These are phyloP conservation scores for Wickerhamomyces bovis DNA, from an alignment of 805 yeast species.

Conservation along the genomic window DNA sequence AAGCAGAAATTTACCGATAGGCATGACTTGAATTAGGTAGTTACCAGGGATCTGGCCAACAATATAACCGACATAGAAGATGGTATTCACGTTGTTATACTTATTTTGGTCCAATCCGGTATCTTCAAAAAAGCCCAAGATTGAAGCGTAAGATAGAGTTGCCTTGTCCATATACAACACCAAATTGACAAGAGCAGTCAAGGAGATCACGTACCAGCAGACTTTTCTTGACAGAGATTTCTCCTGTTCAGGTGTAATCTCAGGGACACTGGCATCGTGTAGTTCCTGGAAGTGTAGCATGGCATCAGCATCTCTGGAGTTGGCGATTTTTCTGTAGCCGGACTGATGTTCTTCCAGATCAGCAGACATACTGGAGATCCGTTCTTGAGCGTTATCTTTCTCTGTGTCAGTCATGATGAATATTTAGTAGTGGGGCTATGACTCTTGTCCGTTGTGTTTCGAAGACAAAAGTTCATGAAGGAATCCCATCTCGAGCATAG, in stretches of 20 bases:
- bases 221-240: conserved; percentile 33
- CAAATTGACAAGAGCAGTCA: conserved; percentile 34
- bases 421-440: too few species aligned
- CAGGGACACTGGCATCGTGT: conserved; percentile 28
- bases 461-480: too few species aligned
- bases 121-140: conserved; percentile 42
- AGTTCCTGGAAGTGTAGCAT: conserved; percentile 32
- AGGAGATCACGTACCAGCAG: conserved; percentile 29
- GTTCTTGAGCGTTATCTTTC: not conserved
- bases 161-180: conserved; percentile 45
- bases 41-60: conserved; percentile 41
- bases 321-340: conserved; percentile 19
- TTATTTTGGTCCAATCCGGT: conserved; percentile 37
- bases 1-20: conserved; percentile 34
- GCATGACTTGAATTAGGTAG: conserved; percentile 37
- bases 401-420: not conserved
- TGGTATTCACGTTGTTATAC: conserved; percentile 43
- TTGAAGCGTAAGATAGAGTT: conserved; percentile 41
- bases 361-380: not conserved
- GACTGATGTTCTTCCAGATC: not conserved
- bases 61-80: conserved; percentile 48
- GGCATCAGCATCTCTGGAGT: conserved; percentile 34
- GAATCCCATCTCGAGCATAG: too few species aligned
- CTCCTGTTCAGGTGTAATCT: conserved; percentile 38
- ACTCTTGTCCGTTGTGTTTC: too few species aligned